A percentile compares a stretch with the other conserved stretches of the same genome.
Conservation (phyloP, 192 early-diverging fungal species). For the Mortierella claussenii region DNA sequence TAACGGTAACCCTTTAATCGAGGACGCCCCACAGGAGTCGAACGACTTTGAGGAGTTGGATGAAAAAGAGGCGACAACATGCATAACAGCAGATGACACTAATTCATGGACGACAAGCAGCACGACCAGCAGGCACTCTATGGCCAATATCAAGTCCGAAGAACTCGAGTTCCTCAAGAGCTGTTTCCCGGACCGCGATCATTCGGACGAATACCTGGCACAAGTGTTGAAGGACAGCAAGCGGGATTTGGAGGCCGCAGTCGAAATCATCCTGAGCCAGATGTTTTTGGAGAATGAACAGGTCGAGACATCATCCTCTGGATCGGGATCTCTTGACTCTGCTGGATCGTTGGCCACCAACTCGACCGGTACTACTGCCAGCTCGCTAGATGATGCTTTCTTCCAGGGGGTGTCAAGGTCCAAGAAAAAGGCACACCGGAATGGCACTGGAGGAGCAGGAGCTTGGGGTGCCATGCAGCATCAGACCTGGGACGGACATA, state of each 20-base stretch:
- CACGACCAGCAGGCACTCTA: no score
- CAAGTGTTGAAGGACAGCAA: constrained; percentile 33
- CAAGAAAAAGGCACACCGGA: constrained; percentile 14
- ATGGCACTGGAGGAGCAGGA: background rate
- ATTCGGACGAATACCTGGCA: constrained; percentile 40
- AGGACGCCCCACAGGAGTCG: no score
- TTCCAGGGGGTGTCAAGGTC: constrained; percentile 13
- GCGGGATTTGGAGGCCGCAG: constrained; percentile 25
- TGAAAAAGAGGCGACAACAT: no score
- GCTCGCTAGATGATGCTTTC: constrained; percentile 37
- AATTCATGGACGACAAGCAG: no score
- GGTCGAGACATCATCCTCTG: constrained; percentile 39
- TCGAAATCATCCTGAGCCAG: constrained; percentile 42
- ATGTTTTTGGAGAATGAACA: constrained; percentile 53
- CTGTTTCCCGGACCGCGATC: constrained; percentile 38
- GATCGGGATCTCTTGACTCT: constrained; percentile 32
- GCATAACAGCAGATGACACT: no score
- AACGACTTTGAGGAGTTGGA: no score
- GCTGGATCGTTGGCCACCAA: background rate
- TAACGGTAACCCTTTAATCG: no score
- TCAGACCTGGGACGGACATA: constrained; percentile 1
- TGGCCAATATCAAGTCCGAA: constrained; percentile 18
- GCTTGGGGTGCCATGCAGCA: constrained; percentile 20
- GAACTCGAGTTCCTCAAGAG: constrained; percentile 46
- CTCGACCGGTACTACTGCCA: constrained; percentile 5